These are phyloP conservation scores for Scheffersomyces cryptocercus DNA, from an alignment of 1,139 yeast species.

Conservation along the genomic window DNA sequence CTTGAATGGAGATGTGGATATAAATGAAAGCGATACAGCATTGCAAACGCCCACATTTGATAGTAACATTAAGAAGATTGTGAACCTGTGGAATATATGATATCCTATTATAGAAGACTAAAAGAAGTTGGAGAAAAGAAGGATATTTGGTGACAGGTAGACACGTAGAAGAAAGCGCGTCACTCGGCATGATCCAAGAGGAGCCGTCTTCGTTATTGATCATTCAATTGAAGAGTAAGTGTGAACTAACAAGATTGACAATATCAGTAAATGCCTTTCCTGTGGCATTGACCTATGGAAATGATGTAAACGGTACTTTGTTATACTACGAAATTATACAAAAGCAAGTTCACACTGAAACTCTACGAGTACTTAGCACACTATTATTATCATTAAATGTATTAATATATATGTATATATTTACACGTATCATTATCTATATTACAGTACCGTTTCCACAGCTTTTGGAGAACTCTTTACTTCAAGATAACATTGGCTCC, in stretches of 20 bases:
- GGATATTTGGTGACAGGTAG: background rate
- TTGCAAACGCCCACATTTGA: constrained; percentile 42
- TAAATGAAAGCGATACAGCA: constrained; percentile 22
- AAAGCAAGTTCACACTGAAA: no score
- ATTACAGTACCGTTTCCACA: background rate
- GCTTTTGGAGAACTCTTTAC: constrained; percentile 19
- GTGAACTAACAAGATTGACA: no score
- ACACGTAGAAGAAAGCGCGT: no score
- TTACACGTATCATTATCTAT: background rate
- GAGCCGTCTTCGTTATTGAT: no score
- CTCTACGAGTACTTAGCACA: no score
- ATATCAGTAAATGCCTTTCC: no score
- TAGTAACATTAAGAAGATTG: constrained; percentile 32
- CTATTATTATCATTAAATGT: no score
- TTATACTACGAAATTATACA: no score
- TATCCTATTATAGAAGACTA: background rate
- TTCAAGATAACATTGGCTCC: constrained; percentile 84
- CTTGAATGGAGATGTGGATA: constrained; percentile 1
- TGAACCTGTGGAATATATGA: constrained; percentile 30
- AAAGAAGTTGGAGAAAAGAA: background rate
- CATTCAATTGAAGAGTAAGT: no score
- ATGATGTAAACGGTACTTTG: no score
- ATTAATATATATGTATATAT: background rate
- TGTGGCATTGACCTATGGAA: no score
- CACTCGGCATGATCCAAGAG: no score